Evolutionary conservation across 306 rosid genomes (phyloP), one percentile per base, ranked within the genome.

Genomic region (Vigna unguiculata): DNA sequence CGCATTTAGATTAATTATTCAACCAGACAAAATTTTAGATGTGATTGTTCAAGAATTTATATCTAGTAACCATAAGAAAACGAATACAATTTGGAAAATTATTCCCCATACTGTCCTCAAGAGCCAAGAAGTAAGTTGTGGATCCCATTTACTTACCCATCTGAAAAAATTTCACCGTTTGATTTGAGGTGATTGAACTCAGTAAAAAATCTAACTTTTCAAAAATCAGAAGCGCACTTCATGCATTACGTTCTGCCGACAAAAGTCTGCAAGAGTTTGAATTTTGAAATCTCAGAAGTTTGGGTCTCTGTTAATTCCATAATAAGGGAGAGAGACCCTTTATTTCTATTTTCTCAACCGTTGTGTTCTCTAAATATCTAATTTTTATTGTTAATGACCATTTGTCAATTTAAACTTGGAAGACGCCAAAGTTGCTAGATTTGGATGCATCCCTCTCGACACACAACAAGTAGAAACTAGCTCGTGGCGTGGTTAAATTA

Each of bases 181-280:
- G 38, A 24, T 24, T 5, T 24, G 17, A 57, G 4, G 60, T 24
- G 22, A 57, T 5, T 11, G 2, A 11, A 57, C 2, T 57, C 36
- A 57, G 63, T 16, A 0, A 15, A 60, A 30, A n/a, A 15, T 30
- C 16, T 1, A 5, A 34, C 16, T 7, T 62, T 63, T 65, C 4
- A 46, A 46, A 8, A 25, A 6, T 15, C 16, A 4, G 7, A 2
- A 59, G 20, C 6, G 66, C n/a, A 30, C 20, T 28, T 11, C 20
- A 59, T 15, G 66, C 66, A 30, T 28, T 28, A 32, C 16, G 47
- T 69, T 4, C 45, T 25, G 76, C 36, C 49, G 51, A 51, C 75
- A 70, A 30, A 21, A 51, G 30, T 17, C 32, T 47, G n/a, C 2
- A 1, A 5, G n/a, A n/a, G 69, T 60, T 60, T 30, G 67, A 60